Percentiles rank a stretch among this genome's conserved stretches.
Conservation (phyloP, 2,329 filamentous ascomycete genomes). For the Cephalotrichum gorgonifer region DNA sequence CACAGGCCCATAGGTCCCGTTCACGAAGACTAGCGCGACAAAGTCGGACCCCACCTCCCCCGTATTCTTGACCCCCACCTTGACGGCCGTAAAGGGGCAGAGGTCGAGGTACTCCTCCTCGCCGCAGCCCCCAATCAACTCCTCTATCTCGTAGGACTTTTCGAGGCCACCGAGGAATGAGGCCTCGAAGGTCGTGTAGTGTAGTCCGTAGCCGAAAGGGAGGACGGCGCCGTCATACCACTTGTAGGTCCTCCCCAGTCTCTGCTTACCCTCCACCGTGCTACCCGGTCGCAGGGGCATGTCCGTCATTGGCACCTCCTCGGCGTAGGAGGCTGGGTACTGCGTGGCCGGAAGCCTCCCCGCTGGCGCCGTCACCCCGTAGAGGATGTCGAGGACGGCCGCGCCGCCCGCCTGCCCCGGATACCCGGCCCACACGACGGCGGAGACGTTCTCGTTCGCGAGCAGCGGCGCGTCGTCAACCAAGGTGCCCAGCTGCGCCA, state of each 20-base stretch:
- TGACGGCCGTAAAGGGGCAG: conserved; percentile 21
- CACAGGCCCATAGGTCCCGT: conserved; percentile 30
- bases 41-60: conserved; percentile 38
- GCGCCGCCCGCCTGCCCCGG: conserved; percentile 49
- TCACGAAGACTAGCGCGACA: conserved; percentile 38
- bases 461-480: conserved; percentile 40
- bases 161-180: conserved; percentile 2
- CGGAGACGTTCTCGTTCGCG: conserved; percentile 33
- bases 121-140: conserved; percentile 22
- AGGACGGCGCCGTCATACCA: conserved; percentile 44
- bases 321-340: conserved; percentile 41
- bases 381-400: conserved; percentile 43
- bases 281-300: conserved; percentile 41
- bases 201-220: conserved; percentile 44
- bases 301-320: conserved; percentile 42
- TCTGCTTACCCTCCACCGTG: no score
- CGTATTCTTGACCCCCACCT: conserved; percentile 35
- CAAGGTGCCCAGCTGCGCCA: conserved; percentile 41
- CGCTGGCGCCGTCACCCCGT: conserved; percentile 36
- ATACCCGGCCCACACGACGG: conserved; percentile 47
- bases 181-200: conserved; percentile 44
- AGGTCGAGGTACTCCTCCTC: conserved; percentile 25
- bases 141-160: conserved; percentile 17
- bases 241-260: conserved; percentile 46
- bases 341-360: conserved; percentile 44